Evolutionary conservation across 768 basidiomycete genomes (phyloP).

Genomic region (Pilatotrama ljubarskyi): DNA sequence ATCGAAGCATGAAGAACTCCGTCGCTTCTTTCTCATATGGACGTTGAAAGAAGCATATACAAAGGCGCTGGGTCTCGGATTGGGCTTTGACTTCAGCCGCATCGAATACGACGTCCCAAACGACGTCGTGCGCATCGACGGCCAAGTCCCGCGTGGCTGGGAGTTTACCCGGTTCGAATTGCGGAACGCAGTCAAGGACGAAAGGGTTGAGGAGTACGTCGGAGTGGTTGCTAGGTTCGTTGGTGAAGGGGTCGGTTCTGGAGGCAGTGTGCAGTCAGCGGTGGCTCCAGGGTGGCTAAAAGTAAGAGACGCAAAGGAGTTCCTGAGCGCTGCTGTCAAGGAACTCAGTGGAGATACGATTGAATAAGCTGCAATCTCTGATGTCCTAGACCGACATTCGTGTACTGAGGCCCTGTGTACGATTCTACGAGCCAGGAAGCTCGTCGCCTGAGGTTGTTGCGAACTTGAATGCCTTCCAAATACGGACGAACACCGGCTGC

Average conservation of each 20-base stretch:
- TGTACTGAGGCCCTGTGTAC: background rate
- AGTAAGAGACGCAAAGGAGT: constrained; percentile 21
- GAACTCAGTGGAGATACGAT: constrained; percentile 1
- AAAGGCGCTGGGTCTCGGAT: constrained; percentile 80
- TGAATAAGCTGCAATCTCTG: background rate
- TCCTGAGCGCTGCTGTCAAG: constrained; percentile 19
- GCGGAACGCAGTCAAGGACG: constrained; percentile 19
- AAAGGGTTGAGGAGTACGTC: constrained; percentile 56
- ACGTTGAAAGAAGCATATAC: constrained; percentile 92
- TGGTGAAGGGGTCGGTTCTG: constrained; percentile 38
- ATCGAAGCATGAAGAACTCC: constrained; percentile 52
- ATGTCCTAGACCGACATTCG: background rate
- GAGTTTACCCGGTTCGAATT: constrained; percentile 63
- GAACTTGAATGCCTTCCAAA: constrained; percentile 17
- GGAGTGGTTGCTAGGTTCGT: constrained; percentile 65
- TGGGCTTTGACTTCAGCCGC: constrained; percentile 79
- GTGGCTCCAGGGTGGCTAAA: constrained; percentile 23
- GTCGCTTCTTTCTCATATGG: constrained; percentile 80
- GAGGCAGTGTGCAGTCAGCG: constrained; percentile 13
- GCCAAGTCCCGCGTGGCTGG: constrained; percentile 59
- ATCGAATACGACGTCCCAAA: constrained; percentile 65
- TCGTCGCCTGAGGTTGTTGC: background rate
- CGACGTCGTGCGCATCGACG: constrained; percentile 61
- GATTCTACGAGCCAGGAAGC: background rate
- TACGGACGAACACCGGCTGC: constrained; percentile 2